Evolutionary conservation across 768 basidiomycete genomes (phyloP), one percentile per base, ranked within the genome.

Genomic region (Suillus subluteus): DNA sequence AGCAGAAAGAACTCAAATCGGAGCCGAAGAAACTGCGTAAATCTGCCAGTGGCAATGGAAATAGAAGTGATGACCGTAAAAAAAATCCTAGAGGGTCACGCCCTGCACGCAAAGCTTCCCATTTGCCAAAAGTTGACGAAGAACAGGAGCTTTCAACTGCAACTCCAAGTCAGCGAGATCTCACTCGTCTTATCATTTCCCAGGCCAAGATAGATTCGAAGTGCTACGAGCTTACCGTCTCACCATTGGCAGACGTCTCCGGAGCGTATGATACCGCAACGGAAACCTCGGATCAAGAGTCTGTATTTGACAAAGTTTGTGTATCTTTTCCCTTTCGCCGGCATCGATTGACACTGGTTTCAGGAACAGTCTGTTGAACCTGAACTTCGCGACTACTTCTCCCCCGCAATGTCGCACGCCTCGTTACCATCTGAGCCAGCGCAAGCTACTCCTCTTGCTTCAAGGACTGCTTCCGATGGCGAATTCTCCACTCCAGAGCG

Each of bases 201-300:
- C 89, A 92, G 73, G 82, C 81, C 4, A 77, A 81, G 50, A 87
- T 90, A 62, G 87, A 92, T 71, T 86, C 91, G n/a, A 85, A 85
- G 61, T 92, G 91, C 78, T 91, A 92, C 73, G 91, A 92, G 71
- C 74, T 93, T 69, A 94, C 91, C 6, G 91, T 94, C 69, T 80
- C 85, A 72, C 92, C 92, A 54, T 77, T 94, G 70, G 92, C 92
- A 44, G 91, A 94, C 75, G 87, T 94, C 58, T 89, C 83, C 50
- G 81, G 84, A 67, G 92, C 92, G 0, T 92, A 90, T 73, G 88
- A 88, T 58, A 78, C 79, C 37, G 70, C 58, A 11, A 61, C 58
- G 26, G 58, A 61, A 72, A 66, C 69, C 78, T 23, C 75, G 75
- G 35, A 71, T 79, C 38, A 76, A 78, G 26, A 77, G 79, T 56